Base-by-base conservation (phyloP, 2,329 filamentous ascomycete species). In the Colletotrichum sp. region DNA sequence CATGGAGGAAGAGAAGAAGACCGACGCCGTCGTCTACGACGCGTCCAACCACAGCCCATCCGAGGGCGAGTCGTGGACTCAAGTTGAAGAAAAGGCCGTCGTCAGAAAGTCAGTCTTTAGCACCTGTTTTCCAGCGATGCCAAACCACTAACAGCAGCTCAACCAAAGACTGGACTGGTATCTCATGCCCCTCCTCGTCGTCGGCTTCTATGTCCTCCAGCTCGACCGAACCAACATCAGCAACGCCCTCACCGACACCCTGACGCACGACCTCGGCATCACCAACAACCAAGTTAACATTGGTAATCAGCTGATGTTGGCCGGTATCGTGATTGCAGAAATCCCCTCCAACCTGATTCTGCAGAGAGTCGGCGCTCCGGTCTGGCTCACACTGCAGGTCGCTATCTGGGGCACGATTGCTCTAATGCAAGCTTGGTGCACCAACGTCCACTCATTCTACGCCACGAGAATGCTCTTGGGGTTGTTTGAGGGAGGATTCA, bases 271-370 rank as follows among this genome's bases (percentile, higher is more conserved):
- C 72, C 84, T 90, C 8, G 81, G 84, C 16, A 86, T 91, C 70
- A 85, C 84, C 2, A 89, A 89, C 44, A 85, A 88, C 67, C 86
- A 90, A 64, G 86, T 90, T 78, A 91, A 90, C 68, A 78, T 89
- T 9, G 89, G 89, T 1, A 86, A 89, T n/a, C 88, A 89, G 69
- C 83, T 91, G 21, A 84, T 89, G 13, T 88, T 87, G 0, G 85
- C 87, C 3, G 89, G 88, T 1, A 89, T 90, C 60, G 86, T 90
- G 10, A 78, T 90, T 6, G 84, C 86, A 7, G 85, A 80, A 70
- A 85, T 85, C 30, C 83, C 83, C 10, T 83, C 82, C 78, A 85
- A 85, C 76, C 83, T 85, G 80, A 80, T 84, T 12, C 77, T 85
- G 3, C 83, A 84, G 72, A 78, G 82, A 1, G 79, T 84, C 32